phyloP scores from a whole-genome alignment of 1,139 yeast species.

The Hemisphaericaspora xylofermentans region DNA sequence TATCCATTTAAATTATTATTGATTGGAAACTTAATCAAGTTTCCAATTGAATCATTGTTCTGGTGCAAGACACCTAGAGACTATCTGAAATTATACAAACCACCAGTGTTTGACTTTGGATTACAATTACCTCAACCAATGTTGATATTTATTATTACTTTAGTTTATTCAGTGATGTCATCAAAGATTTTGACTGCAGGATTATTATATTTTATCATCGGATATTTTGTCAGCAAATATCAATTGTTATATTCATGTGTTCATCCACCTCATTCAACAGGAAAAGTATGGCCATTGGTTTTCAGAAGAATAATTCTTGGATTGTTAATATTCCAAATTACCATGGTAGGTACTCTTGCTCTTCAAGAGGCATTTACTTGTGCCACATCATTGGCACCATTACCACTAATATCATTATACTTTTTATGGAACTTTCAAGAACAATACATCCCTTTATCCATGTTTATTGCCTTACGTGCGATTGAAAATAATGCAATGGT shows the following conservation, averaged over 20 bases:
- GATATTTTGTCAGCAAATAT: constrained; percentile 64
- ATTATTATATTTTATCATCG: constrained; percentile 57
- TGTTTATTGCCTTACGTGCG: constrained; percentile 78
- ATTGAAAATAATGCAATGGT: constrained; percentile 24
- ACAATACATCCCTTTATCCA: constrained; percentile 75
- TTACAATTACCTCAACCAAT: constrained; percentile 66
- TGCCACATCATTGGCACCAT: constrained; percentile 70
- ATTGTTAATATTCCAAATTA: constrained; percentile 67
- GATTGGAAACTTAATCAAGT: constrained; percentile 60
- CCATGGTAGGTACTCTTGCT: constrained; percentile 89
- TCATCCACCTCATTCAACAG: constrained; percentile 71
- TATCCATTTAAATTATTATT: constrained; percentile 73
- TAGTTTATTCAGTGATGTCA: constrained; percentile 63
- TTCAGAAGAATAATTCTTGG: constrained; percentile 60
- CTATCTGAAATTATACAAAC: constrained; percentile 46
- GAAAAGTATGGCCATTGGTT: constrained; percentile 68
- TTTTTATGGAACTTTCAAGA: constrained; percentile 81
- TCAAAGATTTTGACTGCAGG: constrained; percentile 68
- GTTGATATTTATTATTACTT: constrained; percentile 57
- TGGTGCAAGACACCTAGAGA: constrained; percentile 61
- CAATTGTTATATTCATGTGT: constrained; percentile 65
- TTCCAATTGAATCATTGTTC: constrained; percentile 54
- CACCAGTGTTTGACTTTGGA: constrained; percentile 66
- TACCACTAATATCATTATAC: constrained; percentile 66
- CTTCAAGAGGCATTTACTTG: constrained; percentile 74